A percentile compares a stretch with the other conserved stretches of the same genome.
Evolutionary conservation across 2,329 filamentous ascomycete genomes (phyloP).

Genomic region (Thelonectria blattea): DNA sequence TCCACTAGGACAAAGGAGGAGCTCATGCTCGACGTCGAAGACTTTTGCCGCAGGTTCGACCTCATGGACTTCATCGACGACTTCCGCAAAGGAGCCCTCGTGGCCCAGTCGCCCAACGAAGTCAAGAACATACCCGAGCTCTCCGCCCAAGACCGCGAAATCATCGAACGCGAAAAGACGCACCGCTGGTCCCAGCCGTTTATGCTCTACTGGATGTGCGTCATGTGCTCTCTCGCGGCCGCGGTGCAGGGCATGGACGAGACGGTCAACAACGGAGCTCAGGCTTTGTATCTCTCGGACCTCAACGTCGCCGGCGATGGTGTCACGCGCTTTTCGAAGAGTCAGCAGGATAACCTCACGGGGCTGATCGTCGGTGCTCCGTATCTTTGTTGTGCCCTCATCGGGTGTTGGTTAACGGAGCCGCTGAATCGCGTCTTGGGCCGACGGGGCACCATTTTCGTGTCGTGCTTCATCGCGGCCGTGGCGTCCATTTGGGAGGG

Average conservation of each 20-base stretch:
- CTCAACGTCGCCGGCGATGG: slow-evolving; percentile 63
- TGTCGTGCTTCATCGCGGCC: slow-evolving; percentile 68
- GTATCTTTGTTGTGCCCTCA: slow-evolving; percentile 70
- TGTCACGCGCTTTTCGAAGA: slow-evolving; percentile 25
- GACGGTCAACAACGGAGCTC: slow-evolving; percentile 66
- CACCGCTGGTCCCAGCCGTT: slow-evolving; percentile 41
- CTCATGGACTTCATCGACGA: slow-evolving; percentile 44
- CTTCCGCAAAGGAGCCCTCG: slow-evolving; percentile 57
- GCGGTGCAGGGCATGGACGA: slow-evolving; percentile 69
- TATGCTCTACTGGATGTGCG: slow-evolving; percentile 42
- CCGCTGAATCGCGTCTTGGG: slow-evolving; percentile 75
- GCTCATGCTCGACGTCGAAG: slow-evolving; percentile 41
- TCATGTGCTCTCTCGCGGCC: slow-evolving; percentile 64
- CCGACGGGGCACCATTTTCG: slow-evolving; percentile 73
- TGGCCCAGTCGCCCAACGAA: slow-evolving; percentile 52
- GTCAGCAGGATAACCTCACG: slow-evolving; percentile 59
- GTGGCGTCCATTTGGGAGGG: slow-evolving; percentile 58
- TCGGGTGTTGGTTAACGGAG: slow-evolving; percentile 67
- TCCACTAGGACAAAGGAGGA: slow-evolving; percentile 35
- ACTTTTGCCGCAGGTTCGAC: slow-evolving; percentile 42
- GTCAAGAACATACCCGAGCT: slow-evolving; percentile 34
- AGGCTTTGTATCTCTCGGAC: slow-evolving; percentile 66
- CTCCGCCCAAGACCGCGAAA: slow-evolving; percentile 34
- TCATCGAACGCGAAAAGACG: slow-evolving; percentile 35
- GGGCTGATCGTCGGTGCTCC: slow-evolving; percentile 67